These are phyloP conservation scores for Boechera divaricarpa DNA, from an alignment of 345 rosid genomes.

Conservation along the genomic window DNA sequence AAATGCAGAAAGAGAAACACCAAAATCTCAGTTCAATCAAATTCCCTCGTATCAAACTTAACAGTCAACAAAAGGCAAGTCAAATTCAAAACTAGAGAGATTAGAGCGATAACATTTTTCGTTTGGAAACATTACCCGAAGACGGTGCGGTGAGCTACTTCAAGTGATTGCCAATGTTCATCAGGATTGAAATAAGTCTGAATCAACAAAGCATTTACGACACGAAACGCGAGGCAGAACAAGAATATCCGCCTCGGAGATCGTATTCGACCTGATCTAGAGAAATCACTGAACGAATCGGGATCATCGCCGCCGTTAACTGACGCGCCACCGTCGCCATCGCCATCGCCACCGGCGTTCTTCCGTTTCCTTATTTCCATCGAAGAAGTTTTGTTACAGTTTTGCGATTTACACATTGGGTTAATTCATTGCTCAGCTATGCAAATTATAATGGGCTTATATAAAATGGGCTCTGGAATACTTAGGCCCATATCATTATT, in stretches of 20 bases:
- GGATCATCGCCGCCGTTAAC: background rate
- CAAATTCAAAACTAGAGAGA: background rate
- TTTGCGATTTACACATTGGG: background rate
- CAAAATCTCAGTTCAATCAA: background rate
- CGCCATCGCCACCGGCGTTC: constrained; percentile 27
- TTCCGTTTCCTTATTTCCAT: constrained; percentile 41
- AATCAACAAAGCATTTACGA: constrained; percentile 66
- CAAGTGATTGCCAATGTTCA: constrained; percentile 95
- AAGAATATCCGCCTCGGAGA: constrained; percentile 52
- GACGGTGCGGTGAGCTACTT: constrained; percentile 72
- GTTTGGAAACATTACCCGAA: constrained; percentile 67
- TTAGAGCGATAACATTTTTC: background rate
- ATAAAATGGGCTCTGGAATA: background rate
- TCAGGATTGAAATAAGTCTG: constrained; percentile 93
- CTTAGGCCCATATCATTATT: constrained; percentile 5
- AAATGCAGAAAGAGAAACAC: background rate
- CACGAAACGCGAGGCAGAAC: constrained; percentile 64
- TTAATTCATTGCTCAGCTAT: background rate
- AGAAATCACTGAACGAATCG: background rate
- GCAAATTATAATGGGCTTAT: background rate
- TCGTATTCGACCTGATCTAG: constrained; percentile 12
- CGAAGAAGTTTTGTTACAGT: background rate
- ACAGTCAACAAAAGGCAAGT: background rate
- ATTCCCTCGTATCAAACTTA: background rate
- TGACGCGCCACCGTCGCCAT: constrained; percentile 19